Percentiles rank a stretch among this genome's conserved stretches.
These are phyloP conservation scores for Cyberlindnera bimundalis DNA, from an alignment of 805 yeast genomes.

Conservation along the genomic window DNA sequence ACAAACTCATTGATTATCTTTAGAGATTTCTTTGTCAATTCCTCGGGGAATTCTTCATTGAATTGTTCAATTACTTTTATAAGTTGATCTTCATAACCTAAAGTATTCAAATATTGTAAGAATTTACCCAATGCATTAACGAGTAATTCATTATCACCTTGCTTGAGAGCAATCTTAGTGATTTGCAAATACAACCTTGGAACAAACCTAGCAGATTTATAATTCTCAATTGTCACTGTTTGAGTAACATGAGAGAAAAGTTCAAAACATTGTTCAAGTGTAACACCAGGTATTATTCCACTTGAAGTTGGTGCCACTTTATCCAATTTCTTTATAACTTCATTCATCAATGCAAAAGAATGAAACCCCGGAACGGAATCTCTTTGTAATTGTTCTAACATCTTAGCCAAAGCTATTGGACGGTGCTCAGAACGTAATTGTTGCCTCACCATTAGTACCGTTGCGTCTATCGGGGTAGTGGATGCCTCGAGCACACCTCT, in stretches of 20 bases:
- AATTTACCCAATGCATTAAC: conserved; percentile 14
- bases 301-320: neutral
- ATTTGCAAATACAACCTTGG: conserved; percentile 25
- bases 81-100: conserved; percentile 19
- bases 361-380: conserved; percentile 4
- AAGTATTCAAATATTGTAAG: conserved; percentile 13
- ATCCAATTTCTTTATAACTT: conserved; percentile 20
- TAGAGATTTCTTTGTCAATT: neutral
- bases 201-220: conserved; percentile 23
- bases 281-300: conserved; percentile 12
- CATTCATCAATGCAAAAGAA: conserved; percentile 15
- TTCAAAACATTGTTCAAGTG: conserved; percentile 6
- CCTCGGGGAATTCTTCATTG: conserved; percentile 3
- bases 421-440: conserved; percentile 1
- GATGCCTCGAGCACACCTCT: conserved; percentile 4
- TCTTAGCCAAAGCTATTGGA: neutral
- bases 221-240: conserved; percentile 16
- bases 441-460: conserved; percentile 10
- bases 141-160: conserved; percentile 5
- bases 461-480: conserved; percentile 1
- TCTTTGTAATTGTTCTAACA: conserved; percentile 5
- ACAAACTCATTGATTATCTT: neutral
- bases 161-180: conserved; percentile 3
- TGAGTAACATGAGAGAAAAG: conserved; percentile 13
- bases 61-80: conserved; percentile 8